Percentiles rank a stretch among this genome's conserved stretches.
Evolutionary conservation across 2,329 filamentous ascomycete species (phyloP).

Genomic region (Drechslera avenae): DNA sequence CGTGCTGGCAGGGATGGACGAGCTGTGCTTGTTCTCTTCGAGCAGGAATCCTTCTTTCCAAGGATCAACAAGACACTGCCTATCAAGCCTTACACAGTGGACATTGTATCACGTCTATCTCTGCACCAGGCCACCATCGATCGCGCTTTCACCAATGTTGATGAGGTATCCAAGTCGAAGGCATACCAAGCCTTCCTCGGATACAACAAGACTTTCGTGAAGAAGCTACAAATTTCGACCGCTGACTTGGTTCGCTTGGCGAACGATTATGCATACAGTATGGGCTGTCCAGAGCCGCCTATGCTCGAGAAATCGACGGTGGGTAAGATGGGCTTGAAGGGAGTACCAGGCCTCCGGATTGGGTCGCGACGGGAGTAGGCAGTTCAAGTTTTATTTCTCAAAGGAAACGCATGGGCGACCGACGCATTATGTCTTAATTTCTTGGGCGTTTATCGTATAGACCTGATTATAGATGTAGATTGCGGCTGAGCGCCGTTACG

Average conservation of each 20-base stretch:
- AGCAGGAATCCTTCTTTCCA: constrained; percentile 59
- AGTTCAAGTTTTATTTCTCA: background rate
- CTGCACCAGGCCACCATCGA: constrained; percentile 40
- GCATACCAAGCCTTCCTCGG: constrained; percentile 56
- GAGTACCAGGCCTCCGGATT: constrained; percentile 49
- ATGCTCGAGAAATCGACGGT: constrained; percentile 53
- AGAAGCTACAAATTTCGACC: constrained; percentile 50
- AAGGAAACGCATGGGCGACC: background rate
- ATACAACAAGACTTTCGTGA: constrained; percentile 54
- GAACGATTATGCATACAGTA: constrained; percentile 51
- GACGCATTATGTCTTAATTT: constrained; percentile 3
- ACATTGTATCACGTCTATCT: constrained; percentile 47
- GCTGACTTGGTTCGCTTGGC: constrained; percentile 50
- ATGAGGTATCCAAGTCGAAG: constrained; percentile 50
- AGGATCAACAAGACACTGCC: constrained; percentile 56
- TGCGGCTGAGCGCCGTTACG: background rate
- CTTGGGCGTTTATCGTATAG: constrained; percentile 10
- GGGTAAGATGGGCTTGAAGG: constrained; percentile 57
- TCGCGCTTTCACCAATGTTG: constrained; percentile 44
- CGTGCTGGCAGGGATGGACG: constrained; percentile 55
- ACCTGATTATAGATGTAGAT: constrained; percentile 3
- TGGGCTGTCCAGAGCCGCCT: constrained; percentile 54
- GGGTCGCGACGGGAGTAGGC: constrained; percentile 25
- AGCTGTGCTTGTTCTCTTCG: constrained; percentile 59
- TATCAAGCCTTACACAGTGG: constrained; percentile 56